phyloP scores from a whole-genome alignment of 768 basidiomycete species.

The Auriscalpium vulgare region DNA sequence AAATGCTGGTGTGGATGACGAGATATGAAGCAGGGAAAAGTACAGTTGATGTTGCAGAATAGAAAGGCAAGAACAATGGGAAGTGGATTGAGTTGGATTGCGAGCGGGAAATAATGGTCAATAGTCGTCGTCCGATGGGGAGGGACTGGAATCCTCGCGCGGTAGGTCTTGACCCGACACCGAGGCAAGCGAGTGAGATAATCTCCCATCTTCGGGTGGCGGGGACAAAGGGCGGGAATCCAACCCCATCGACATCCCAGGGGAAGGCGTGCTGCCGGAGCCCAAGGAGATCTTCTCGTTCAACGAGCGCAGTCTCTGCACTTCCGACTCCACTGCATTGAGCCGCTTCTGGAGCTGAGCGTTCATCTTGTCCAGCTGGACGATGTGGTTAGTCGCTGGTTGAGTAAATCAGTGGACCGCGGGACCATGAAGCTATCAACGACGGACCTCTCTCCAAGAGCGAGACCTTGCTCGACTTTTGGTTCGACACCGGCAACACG shows the following conservation, averaged over 20 bases:
- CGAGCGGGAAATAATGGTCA: slow-evolving; percentile 18
- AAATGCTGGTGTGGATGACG: slow-evolving; percentile 16
- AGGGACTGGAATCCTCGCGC: slow-evolving; percentile 50
- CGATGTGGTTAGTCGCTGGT: slow-evolving; percentile 73
- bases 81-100: slow-evolving; percentile 5
- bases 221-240: slow-evolving; percentile 54
- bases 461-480: slow-evolving; percentile 88
- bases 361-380: slow-evolving; percentile 63
- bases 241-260: slow-evolving; percentile 30
- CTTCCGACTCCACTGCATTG: slow-evolving; percentile 57
- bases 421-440: slow-evolving; percentile 7
- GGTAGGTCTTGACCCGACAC: slow-evolving; percentile 54
- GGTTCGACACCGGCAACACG: slow-evolving; percentile 78
- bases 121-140: slow-evolving; percentile 25
- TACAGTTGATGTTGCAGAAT: slow-evolving; percentile 18
- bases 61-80: slow-evolving; percentile 13
- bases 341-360: slow-evolving; percentile 66
- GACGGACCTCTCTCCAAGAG: slow-evolving; percentile 76
- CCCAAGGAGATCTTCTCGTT: slow-evolving; percentile 81
- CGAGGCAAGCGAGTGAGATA: slow-evolving; percentile 38
- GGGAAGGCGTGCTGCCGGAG: slow-evolving; percentile 50
- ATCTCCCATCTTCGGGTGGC: slow-evolving; percentile 45
- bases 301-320: slow-evolving; percentile 58
- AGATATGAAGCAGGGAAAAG: slow-evolving; percentile 27
- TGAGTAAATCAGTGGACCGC: slow-evolving; percentile 1